These are phyloP conservation scores for Metschnikowia continentalis DNA, from an alignment of 805 yeast genomes.

Conservation along the genomic window DNA sequence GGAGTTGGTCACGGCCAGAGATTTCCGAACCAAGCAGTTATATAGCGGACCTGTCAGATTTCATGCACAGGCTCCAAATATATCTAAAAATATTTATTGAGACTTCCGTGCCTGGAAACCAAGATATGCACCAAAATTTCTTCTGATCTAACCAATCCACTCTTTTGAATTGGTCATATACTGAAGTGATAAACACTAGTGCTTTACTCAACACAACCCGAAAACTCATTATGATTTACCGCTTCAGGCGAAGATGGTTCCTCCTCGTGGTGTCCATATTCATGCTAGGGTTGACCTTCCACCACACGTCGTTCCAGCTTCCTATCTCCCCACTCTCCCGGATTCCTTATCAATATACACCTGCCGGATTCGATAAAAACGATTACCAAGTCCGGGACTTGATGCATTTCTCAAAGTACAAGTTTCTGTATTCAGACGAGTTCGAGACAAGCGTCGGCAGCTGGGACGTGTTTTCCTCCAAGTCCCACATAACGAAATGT, in stretches of 20 bases:
- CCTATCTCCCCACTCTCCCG: neutral
- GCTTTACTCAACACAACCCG: neutral
- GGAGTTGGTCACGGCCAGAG: neutral
- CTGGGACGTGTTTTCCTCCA: slow-evolving; percentile 12
- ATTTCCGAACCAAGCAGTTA: neutral
- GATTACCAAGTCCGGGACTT: slow-evolving; percentile 7
- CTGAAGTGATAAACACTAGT: neutral
- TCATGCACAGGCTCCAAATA: neutral
- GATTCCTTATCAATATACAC: neutral
- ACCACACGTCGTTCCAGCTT: slow-evolving; percentile 1
- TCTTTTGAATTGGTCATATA: too few relatives aligned
- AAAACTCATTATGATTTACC: neutral
- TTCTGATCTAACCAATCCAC: neutral
- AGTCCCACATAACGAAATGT: slow-evolving; percentile 10
- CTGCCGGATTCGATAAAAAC: slow-evolving; percentile 2
- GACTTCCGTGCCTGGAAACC: neutral
- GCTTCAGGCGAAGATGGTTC: slow-evolving; percentile 3
- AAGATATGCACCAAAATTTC: neutral
- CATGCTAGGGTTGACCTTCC: slow-evolving; percentile 2
- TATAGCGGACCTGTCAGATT: neutral
- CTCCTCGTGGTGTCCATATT: slow-evolving; percentile 5
- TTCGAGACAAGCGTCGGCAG: slow-evolving; percentile 7
- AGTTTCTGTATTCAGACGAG: slow-evolving; percentile 8
- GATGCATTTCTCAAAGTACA: slow-evolving; percentile 14
- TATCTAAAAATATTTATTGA: neutral